Conservation (phyloP, 1,284 basidiomycete genomes). For the Uromyces viciae-fabae region DNA sequence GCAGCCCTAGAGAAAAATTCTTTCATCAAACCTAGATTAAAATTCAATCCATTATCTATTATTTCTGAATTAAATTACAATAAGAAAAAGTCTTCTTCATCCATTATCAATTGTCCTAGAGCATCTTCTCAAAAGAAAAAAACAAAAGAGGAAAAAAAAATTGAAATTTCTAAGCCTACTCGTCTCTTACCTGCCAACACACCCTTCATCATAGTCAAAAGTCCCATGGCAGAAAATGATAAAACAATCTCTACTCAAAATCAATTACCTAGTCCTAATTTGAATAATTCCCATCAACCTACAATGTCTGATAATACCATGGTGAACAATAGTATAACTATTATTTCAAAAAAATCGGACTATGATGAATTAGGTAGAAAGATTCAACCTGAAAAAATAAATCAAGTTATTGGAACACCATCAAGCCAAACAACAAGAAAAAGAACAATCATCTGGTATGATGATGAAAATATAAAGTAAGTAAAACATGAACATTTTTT, state of each 20-base stretch:
- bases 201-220: not conserved
- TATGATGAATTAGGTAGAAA: too few relatives aligned
- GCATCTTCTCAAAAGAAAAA: not conserved
- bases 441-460: not conserved
- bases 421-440: not conserved
- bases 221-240: not conserved
- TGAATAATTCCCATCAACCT: not conserved
- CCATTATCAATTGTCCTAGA: not conserved
- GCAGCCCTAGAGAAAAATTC: not conserved
- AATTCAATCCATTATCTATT: too few relatives aligned
- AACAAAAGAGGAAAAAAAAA: not conserved
- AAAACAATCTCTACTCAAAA: not conserved
- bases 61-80: not conserved
- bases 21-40: too few relatives aligned
- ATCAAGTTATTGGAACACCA: not conserved
- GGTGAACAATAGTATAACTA: not conserved
- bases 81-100: not conserved
- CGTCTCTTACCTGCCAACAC: not conserved
- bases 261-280: not conserved
- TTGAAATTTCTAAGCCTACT: not conserved
- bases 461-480: not conserved
- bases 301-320: not conserved
- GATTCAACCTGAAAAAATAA: not conserved
- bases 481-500: not conserved
- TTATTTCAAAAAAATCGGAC: too few relatives aligned